Evolutionary conservation across 805 yeast species (phyloP), one percentile per base, ranked within the genome.

Genomic region (Saturnispora saitoi): DNA sequence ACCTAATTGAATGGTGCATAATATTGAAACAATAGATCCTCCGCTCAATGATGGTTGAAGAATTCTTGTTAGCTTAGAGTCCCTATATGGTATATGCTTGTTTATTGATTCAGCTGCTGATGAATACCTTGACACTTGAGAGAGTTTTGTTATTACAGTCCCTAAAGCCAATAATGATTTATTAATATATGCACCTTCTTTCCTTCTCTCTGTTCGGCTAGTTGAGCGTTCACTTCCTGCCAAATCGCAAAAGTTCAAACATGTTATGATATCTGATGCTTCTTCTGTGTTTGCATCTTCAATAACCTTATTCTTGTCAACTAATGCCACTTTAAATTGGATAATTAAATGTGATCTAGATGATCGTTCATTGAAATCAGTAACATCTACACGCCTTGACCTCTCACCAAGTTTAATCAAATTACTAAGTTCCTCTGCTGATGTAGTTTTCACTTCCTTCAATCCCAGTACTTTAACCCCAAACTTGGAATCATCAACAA

Each of bases 221-320:
- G 83, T 78, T 0, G 95, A 95, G 46, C 85, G 76, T 66, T 91
- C 99, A n/a, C 95, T 85, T 28, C 99, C 99, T 0, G 99, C 99
- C 59, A 91, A 74, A 67, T 91, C 99, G 69, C 98, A 91, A 48
- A 91, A 71, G 31, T 91, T 86, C 30, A 91, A 75, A 0, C 88
- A 80, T 32, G 89, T 75, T 34, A 70, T 65, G 22, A 56, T 56
- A 17, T 34, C 38, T 8, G 38, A 34, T 1, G 20, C 22, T 17
- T 34, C 38, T 47, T 70, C 74, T 4, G 71, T 73, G 0, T 58
- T 53, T 11, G 68, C 48, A 61, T 75, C 76, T 14, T 28, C 43
- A 8, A 36, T 39, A 19, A 14, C 32, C 2, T 72, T 68, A 4
- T 70, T 63, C 3, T 69, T 69, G 10, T 41, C 45, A 19, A 47